Percentiles rank a stretch among this genome's conserved stretches.
Evolutionary conservation across 495 filamentous ascomycete species (phyloP).

Genomic region (Aspergillus nanangensis): DNA sequence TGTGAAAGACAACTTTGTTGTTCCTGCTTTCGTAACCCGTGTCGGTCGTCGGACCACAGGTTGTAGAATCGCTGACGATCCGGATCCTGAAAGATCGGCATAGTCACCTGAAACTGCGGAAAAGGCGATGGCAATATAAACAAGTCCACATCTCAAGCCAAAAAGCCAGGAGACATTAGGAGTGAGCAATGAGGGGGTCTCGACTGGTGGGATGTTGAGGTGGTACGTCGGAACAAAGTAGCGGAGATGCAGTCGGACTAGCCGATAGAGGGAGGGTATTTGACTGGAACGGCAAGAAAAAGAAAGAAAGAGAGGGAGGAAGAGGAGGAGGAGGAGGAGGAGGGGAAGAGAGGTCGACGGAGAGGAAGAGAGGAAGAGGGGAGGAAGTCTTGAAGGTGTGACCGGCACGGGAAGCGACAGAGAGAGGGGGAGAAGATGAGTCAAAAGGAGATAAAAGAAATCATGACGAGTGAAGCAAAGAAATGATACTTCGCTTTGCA

Average conservation of each 20-base stretch:
- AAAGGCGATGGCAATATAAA: constrained; percentile 1
- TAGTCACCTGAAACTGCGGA: constrained; percentile 17
- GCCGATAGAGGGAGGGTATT: not conserved
- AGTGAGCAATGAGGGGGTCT: not conserved
- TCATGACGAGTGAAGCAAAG: too few species aligned
- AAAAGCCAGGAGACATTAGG: not conserved
- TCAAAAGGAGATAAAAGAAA: too few species aligned
- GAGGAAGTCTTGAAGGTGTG: too few species aligned
- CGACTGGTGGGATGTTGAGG: not conserved
- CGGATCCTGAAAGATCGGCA: constrained; percentile 39
- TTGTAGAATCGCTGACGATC: constrained; percentile 29
- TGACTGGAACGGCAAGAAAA: not conserved
- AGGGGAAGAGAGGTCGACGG: constrained; percentile 8
- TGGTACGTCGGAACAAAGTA: not conserved
- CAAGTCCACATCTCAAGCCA: constrained; percentile 12
- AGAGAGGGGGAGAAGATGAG: not conserved
- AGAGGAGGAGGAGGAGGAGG: constrained; percentile 4
- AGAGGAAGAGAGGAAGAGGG: constrained; percentile 4
- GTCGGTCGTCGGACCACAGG: constrained; percentile 24
- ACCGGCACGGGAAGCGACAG: too few species aligned
- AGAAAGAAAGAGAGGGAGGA: constrained; percentile 2
- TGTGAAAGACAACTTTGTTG: constrained; percentile 11
- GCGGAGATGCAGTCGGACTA: constrained; percentile 1
- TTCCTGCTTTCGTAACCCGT: constrained; percentile 9
- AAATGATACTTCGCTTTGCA: too few species aligned